A percentile compares a stretch with the other conserved stretches of the same genome.
Conservation (phyloP, 768 basidiomycete species). For the Suillus tomentosus region DNA sequence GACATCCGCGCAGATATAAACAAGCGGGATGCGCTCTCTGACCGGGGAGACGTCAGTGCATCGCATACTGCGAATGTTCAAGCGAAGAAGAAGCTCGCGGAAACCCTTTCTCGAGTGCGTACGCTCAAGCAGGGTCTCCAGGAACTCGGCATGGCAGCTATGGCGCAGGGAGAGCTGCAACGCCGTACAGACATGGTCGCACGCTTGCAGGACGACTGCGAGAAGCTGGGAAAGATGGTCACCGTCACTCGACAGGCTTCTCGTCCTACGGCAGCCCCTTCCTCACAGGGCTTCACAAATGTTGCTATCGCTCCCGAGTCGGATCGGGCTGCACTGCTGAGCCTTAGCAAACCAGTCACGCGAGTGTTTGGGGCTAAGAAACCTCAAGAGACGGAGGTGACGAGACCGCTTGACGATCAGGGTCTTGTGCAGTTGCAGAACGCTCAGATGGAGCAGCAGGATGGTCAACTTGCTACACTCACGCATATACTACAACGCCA, state of each 20-base stretch:
- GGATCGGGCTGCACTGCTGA: slow-evolving; percentile 69
- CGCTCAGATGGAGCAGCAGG: slow-evolving; percentile 81
- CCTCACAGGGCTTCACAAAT: slow-evolving; percentile 30
- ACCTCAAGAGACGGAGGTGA: slow-evolving; percentile 80
- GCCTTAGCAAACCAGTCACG: slow-evolving; percentile 51
- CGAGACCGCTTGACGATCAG: slow-evolving; percentile 83
- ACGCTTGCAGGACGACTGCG: slow-evolving; percentile 86
- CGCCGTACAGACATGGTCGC: slow-evolving; percentile 88
- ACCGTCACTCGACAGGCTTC: slow-evolving; percentile 66
- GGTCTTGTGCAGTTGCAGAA: slow-evolving; percentile 82
- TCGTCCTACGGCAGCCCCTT: slow-evolving; percentile 35
- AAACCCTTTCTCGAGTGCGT: slow-evolving; percentile 72
- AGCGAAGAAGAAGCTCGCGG: slow-evolving; percentile 84
- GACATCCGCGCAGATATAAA: slow-evolving; percentile 85
- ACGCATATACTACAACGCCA: slow-evolving; percentile 84
- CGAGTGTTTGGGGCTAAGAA: slow-evolving; percentile 77
- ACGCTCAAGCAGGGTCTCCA: slow-evolving; percentile 69
- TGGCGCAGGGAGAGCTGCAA: slow-evolving; percentile 92
- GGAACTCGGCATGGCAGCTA: slow-evolving; percentile 63
- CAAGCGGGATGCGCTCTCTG: slow-evolving; percentile 82
- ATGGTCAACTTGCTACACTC: slow-evolving; percentile 75
- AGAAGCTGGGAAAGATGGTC: slow-evolving; percentile 84
- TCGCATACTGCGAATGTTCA: slow-evolving; percentile 81
- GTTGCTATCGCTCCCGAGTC: slow-evolving; percentile 45
- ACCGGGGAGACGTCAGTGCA: slow-evolving; percentile 68